Evolutionary conservation across 2,329 filamentous ascomycete species (phyloP).

Genomic region (Boeremia lycopersici): DNA sequence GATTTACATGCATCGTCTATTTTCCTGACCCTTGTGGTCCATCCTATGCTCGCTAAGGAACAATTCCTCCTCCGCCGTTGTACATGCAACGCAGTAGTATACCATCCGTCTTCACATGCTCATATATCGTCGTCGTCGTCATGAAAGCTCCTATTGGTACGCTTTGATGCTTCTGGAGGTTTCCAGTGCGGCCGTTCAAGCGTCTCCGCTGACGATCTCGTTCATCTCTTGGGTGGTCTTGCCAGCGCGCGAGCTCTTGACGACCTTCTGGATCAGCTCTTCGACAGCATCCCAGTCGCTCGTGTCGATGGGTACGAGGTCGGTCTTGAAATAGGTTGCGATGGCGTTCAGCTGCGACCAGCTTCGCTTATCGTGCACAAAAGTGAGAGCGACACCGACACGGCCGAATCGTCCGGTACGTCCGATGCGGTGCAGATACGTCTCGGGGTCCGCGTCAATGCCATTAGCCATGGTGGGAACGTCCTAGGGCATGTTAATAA

Average conservation of each 20-base stretch:
- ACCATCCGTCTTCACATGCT: background rate
- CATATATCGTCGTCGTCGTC: background rate
- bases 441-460: conserved; percentile 78
- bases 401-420: conserved; percentile 96
- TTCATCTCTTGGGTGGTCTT: conserved; percentile 50
- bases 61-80: background rate
- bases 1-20: conserved; percentile 22
- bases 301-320: conserved; percentile 80
- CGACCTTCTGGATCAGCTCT: conserved; percentile 73
- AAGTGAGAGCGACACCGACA: conserved; percentile 93
- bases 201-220: conserved; percentile 6
- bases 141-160: no score
- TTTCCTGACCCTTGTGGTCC: conserved; percentile 1
- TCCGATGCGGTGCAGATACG: conserved; percentile 96
- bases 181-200: background rate
- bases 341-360: conserved; percentile 83
- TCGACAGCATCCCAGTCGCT: conserved; percentile 92
- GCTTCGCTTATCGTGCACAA: conserved; percentile 85
- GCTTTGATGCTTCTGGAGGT: background rate
- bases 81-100: background rate
- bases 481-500: conserved; percentile 53
- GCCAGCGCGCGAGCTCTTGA: conserved; percentile 50
- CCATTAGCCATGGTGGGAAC: conserved; percentile 64
- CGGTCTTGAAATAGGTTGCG: conserved; percentile 76
- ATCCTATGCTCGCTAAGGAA: conserved; percentile 14